Conservation (phyloP, 106 monocot genomes). For the Hemerocallis citrina region DNA sequence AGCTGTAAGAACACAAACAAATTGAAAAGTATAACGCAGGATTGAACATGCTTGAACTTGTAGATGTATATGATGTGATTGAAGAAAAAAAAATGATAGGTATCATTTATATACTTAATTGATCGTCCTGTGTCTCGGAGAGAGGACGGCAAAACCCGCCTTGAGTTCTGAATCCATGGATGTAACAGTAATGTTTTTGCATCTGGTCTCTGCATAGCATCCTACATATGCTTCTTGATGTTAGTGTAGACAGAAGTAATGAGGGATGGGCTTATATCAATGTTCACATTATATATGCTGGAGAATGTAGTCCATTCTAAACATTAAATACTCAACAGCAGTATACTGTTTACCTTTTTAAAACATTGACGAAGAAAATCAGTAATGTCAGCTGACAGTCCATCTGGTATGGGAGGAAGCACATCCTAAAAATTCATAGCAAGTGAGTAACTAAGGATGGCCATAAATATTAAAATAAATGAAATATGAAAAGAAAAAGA, state of each 20-base stretch:
- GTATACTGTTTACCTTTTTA: constrained; percentile 49
- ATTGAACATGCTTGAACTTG: too few species aligned
- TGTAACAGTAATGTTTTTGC: constrained; percentile 86
- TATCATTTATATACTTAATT: constrained; percentile 33
- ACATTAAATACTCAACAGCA: neutral
- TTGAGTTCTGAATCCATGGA: constrained; percentile 91
- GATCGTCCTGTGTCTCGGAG: constrained; percentile 55
- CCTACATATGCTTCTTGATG: constrained; percentile 34
- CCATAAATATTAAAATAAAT: neutral
- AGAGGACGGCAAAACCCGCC: constrained; percentile 65
- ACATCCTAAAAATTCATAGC: constrained; percentile 56
- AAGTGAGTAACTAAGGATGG: neutral
- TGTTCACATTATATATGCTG: neutral
- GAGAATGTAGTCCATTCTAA: neutral
- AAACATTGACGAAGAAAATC: constrained; percentile 97
- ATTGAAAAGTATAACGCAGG: neutral
- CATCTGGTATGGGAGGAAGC: constrained; percentile 92
- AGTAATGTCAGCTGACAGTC: constrained; percentile 75
- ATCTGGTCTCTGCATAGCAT: constrained; percentile 99
- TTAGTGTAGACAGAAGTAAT: constrained; percentile 5
- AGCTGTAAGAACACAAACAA: too few species aligned
- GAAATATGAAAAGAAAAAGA: neutral
- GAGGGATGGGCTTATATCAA: neutral
- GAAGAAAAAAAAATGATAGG: neutral
- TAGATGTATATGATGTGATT: neutral